A percentile compares a stretch with the other conserved stretches of the same genome.
These are phyloP conservation scores for Agrocybe pediades DNA, from an alignment of 768 basidiomycete genomes.

Conservation along the genomic window DNA sequence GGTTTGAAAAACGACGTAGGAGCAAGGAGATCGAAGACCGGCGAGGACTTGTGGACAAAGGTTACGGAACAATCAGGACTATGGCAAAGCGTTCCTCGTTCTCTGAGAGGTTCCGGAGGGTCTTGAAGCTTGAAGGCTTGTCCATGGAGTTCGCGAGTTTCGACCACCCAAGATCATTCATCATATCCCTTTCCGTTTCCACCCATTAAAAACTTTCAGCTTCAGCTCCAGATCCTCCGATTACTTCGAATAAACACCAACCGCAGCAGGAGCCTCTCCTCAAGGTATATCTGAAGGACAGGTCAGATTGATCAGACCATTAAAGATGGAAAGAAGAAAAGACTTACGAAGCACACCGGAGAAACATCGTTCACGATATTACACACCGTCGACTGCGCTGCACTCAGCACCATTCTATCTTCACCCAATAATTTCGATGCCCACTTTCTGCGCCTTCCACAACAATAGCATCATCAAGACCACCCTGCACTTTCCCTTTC, in stretches of 20 bases:
- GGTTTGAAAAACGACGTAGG: constrained; percentile 34
- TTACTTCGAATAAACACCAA: too few relatives aligned
- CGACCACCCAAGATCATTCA: constrained; percentile 67
- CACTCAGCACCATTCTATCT: too few relatives aligned
- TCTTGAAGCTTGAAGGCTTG: constrained; percentile 71
- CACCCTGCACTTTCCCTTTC: too few relatives aligned
- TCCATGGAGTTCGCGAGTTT: constrained; percentile 66
- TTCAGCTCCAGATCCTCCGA: constrained; percentile 62
- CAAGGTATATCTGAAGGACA: constrained; percentile 55
- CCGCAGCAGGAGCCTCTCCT: constrained; percentile 60
- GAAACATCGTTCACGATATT: too few relatives aligned
- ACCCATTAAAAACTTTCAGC: constrained; percentile 81
- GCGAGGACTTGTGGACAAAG: constrained; percentile 46
- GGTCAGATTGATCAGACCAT: not conserved
- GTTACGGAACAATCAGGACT: too few relatives aligned
- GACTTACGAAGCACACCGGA: too few relatives aligned
- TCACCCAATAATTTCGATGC: too few relatives aligned
- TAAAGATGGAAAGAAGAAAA: constrained; percentile 5
- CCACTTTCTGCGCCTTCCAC: too few relatives aligned
- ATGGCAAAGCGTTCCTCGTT: constrained; percentile 64
- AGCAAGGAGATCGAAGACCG: constrained; percentile 49
- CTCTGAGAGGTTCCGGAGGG: constrained; percentile 69
- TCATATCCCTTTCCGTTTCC: constrained; percentile 73
- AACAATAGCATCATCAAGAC: too few relatives aligned
- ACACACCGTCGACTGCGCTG: too few relatives aligned